Conservation (phyloP, 176 grass and related monocot species). For the Phyllostachys edulis region DNA sequence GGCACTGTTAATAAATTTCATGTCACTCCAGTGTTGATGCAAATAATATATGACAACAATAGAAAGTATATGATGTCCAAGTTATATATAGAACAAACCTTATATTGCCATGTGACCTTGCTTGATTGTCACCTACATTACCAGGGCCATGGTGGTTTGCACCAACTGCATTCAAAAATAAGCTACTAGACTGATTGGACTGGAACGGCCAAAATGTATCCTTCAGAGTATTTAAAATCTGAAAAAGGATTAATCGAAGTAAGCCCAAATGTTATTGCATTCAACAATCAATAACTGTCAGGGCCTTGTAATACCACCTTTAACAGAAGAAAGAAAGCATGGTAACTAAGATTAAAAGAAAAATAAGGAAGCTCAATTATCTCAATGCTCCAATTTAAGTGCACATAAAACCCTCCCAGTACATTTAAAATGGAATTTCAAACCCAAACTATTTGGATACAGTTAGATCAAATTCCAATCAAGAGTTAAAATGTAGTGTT, state of each 20-base stretch:
- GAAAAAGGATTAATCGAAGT: slow-evolving; percentile 29
- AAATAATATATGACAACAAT: not conserved
- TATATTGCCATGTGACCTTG: slow-evolving; percentile 44
- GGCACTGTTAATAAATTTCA: slow-evolving; percentile 46
- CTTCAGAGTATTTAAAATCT: slow-evolving; percentile 84
- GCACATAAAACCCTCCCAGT: too few species aligned
- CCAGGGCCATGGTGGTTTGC: slow-evolving; percentile 53
- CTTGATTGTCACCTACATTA: slow-evolving; percentile 40
- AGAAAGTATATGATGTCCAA: not conserved
- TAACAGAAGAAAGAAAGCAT: slow-evolving; percentile 9
- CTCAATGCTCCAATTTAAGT: too few species aligned
- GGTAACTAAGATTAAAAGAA: not conserved
- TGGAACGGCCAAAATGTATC: slow-evolving; percentile 86
- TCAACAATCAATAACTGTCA: not conserved
- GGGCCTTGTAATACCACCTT: not conserved
- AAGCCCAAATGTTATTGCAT: not conserved
- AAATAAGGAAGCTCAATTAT: not conserved
- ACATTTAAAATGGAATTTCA: not conserved
- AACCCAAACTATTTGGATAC: too few species aligned
- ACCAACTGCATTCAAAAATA: slow-evolving; percentile 78
- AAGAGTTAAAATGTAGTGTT: too few species aligned
- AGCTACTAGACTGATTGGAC: slow-evolving; percentile 57
- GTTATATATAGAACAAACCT: slow-evolving; percentile 47
- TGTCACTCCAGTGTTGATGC: not conserved
- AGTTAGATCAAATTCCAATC: too few species aligned